These are phyloP conservation scores for Magnaporthiopsis incrustans DNA, from an alignment of 2,329 filamentous ascomycete species.

Conservation along the genomic window DNA sequence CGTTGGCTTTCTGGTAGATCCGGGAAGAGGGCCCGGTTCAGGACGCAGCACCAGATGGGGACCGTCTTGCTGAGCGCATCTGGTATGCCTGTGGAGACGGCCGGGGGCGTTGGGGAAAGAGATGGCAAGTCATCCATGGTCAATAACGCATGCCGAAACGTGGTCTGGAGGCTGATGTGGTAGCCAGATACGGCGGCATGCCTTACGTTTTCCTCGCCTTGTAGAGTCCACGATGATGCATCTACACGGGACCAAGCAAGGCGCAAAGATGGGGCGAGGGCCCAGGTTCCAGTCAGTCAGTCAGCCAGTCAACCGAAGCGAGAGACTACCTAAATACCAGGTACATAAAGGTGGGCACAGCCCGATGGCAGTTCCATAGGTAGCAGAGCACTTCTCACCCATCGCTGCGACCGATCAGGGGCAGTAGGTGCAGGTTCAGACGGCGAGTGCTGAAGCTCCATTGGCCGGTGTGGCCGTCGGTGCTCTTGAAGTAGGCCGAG, in stretches of 20 bases:
- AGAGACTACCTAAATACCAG: no score
- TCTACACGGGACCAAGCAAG: slow-evolving; percentile 27
- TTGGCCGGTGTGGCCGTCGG: slow-evolving; percentile 83
- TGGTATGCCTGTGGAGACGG: slow-evolving; percentile 60
- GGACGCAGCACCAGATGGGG: slow-evolving; percentile 84
- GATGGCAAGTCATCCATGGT: not conserved
- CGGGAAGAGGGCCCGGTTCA: slow-evolving; percentile 75
- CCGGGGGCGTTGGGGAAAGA: slow-evolving; percentile 2
- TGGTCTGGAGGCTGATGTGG: not conserved
- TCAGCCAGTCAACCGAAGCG: no score
- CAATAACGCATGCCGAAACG: not conserved
- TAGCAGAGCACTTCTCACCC: slow-evolving; percentile 43
- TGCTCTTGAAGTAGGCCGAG: slow-evolving; percentile 95
- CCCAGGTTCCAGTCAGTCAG: not conserved
- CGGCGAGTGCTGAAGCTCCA: slow-evolving; percentile 85
- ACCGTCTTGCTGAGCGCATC: slow-evolving; percentile 92
- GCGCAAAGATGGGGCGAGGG: not conserved
- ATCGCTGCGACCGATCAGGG: slow-evolving; percentile 55
- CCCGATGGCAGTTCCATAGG: not conserved
- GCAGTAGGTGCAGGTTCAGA: slow-evolving; percentile 75
- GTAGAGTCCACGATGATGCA: slow-evolving; percentile 91
- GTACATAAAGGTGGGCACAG: no score
- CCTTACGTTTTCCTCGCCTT: slow-evolving; percentile 71
- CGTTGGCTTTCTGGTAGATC: slow-evolving; percentile 28
- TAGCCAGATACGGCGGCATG: not conserved